A percentile compares a stretch with the other conserved stretches of the same genome.
Evolutionary conservation across 2,329 filamentous ascomycete species (phyloP).

Genomic region (Apiospora kogelbergensis): DNA sequence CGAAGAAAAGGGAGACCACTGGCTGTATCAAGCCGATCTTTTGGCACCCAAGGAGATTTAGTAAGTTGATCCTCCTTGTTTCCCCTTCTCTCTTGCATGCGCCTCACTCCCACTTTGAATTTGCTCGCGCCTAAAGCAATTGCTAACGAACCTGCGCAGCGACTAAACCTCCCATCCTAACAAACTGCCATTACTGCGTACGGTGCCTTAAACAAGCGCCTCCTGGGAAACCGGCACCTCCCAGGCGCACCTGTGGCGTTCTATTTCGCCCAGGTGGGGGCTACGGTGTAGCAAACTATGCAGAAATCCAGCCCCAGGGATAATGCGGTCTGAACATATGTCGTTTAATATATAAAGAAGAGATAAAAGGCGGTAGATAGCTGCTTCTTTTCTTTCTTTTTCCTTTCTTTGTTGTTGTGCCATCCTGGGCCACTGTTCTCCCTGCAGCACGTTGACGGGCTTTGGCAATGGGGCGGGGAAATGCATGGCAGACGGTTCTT

Average conservation of each 20-base stretch:
- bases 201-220: neutral
- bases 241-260: neutral
- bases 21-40: slow-evolving; percentile 95
- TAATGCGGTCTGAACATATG: neutral
- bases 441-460: neutral
- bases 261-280: neutral
- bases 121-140: neutral
- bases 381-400: neutral
- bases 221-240: neutral
- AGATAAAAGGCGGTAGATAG: neutral
- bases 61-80: slow-evolving; percentile 51
- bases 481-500: neutral
- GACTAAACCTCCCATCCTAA: neutral
- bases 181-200: neutral
- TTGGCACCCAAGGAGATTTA: slow-evolving; percentile 97
- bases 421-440: neutral
- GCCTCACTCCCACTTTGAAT: neutral
- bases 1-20: slow-evolving; percentile 91
- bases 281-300: neutral
- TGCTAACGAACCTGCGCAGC: neutral
- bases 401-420: neutral
- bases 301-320: neutral
- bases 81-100: neutral
- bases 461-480: neutral
- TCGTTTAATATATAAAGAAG: neutral